phyloP scores from a whole-genome alignment of 768 basidiomycete species.

The Lentinula edodes region DNA sequence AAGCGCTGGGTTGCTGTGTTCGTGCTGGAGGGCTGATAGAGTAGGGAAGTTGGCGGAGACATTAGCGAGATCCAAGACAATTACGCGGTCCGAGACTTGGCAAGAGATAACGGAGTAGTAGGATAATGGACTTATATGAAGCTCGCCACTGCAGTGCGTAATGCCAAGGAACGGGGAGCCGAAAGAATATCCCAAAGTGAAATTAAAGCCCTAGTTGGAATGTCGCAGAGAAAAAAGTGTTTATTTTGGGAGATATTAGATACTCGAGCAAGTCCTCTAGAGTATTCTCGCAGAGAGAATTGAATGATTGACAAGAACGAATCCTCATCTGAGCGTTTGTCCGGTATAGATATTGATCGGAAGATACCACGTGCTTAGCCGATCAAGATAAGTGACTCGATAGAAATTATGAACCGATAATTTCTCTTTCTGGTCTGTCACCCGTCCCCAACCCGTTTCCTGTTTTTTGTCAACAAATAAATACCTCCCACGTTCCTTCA shows the following conservation, averaged over 20 bases:
- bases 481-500: slow-evolving; percentile 1
- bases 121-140: neutral
- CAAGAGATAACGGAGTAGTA: neutral
- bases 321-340: neutral
- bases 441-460: neutral
- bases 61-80: neutral
- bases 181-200: neutral
- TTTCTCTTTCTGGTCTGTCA: neutral
- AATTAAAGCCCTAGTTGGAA: neutral
- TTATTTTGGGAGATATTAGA: neutral
- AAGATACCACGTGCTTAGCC: neutral
- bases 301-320: neutral
- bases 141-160: neutral
- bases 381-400: neutral
- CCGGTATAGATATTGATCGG: neutral
- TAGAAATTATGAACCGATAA: neutral
- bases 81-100: neutral
- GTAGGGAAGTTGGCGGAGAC: slow-evolving; percentile 18
- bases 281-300: neutral
- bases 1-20: slow-evolving; percentile 45
- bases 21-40: slow-evolving; percentile 39
- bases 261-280: neutral
- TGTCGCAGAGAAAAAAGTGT: neutral
- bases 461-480: neutral
- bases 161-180: neutral